phyloP scores from a whole-genome alignment of 108 stramenopile genomes.

The Conticribra weissflogii region DNA sequence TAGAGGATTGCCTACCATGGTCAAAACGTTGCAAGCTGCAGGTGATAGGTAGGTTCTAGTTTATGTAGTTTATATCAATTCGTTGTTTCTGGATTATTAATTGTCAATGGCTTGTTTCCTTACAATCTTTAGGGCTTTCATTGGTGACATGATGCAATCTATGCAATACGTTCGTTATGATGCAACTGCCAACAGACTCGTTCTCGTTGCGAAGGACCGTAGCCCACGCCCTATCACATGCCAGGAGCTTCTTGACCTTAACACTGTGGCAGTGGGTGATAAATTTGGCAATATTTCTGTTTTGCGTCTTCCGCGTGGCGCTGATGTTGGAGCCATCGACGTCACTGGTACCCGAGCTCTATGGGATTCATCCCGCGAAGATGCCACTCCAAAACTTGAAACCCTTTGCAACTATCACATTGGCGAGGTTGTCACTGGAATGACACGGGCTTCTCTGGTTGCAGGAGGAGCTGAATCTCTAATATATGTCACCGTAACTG shows the following conservation, averaged over 20 bases:
- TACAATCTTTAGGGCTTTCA: conserved; percentile 74
- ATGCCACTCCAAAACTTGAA: conserved; percentile 87
- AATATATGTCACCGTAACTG: conserved; percentile 93
- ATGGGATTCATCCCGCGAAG: conserved; percentile 70
- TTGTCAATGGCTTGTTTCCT: too few species aligned
- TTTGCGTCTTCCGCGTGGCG: conserved; percentile 84
- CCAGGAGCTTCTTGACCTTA: conserved; percentile 93
- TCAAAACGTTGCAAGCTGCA: conserved; percentile 85
- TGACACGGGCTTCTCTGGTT: conserved; percentile 90
- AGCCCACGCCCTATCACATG: conserved; percentile 86
- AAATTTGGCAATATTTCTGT: conserved; percentile 97
- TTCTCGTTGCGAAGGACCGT: conserved; percentile 91
- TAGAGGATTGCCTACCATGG: conserved; percentile 84
- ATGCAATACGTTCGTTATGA: conserved; percentile 93
- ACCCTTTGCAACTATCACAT: conserved; percentile 85
- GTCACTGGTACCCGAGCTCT: conserved; percentile 72
- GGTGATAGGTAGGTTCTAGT: conserved; percentile 67
- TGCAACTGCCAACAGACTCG: conserved; percentile 78
- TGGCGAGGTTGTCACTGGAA: conserved; percentile 93
- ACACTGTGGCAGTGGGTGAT: conserved; percentile 96
- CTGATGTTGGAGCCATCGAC: conserved; percentile 78
- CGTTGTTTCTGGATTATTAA: too few species aligned
- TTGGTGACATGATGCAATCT: conserved; percentile 91
- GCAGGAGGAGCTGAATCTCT: conserved; percentile 89
- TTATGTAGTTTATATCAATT: too few species aligned